phyloP scores from a whole-genome alignment of 768 basidiomycete genomes.

The Lactifluus volemus region DNA sequence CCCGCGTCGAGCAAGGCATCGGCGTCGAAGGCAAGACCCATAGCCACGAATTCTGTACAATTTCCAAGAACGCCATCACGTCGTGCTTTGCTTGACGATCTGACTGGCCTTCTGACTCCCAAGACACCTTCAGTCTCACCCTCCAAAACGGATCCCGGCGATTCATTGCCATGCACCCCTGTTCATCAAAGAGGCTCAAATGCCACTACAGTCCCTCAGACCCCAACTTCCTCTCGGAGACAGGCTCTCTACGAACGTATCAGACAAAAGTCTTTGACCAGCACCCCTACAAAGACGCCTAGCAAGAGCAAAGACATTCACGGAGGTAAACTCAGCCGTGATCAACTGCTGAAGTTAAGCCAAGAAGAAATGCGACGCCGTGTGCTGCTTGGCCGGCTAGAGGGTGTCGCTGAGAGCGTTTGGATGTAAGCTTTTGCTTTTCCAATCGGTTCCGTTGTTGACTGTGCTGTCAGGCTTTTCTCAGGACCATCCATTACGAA shows the following conservation, averaged over 20 bases:
- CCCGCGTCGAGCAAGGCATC: conserved; percentile 24
- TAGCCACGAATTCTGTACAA: conserved; percentile 38
- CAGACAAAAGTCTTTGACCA: conserved; percentile 59
- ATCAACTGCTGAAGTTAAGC: conserved; percentile 59
- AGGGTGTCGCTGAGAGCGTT: conserved; percentile 76
- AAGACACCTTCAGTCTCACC: conserved; percentile 26
- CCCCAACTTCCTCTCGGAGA: conserved; percentile 66
- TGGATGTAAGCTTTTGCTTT: conserved; percentile 52
- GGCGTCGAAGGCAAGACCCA: conserved; percentile 27
- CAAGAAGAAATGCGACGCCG: conserved; percentile 74
- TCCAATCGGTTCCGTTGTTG: not conserved
- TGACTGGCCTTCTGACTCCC: conserved; percentile 31
- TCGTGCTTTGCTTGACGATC: conserved; percentile 28
- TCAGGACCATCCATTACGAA: conserved; percentile 49
- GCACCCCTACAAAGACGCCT: conserved; percentile 51
- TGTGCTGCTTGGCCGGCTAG: conserved; percentile 67
- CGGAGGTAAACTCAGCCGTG: conserved; percentile 47
- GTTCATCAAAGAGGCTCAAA: conserved; percentile 49
- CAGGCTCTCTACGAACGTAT: conserved; percentile 77
- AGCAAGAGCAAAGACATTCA: conserved; percentile 30
- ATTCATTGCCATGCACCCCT: conserved; percentile 52
- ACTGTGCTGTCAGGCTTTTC: conserved; percentile 48
- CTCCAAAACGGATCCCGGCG: conserved; percentile 23
- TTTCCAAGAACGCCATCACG: conserved; percentile 61
- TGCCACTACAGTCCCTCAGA: conserved; percentile 51